These are phyloP conservation scores for Metschnikowia chrysomelidarum DNA, from an alignment of 805 yeast species.

Conservation along the genomic window DNA sequence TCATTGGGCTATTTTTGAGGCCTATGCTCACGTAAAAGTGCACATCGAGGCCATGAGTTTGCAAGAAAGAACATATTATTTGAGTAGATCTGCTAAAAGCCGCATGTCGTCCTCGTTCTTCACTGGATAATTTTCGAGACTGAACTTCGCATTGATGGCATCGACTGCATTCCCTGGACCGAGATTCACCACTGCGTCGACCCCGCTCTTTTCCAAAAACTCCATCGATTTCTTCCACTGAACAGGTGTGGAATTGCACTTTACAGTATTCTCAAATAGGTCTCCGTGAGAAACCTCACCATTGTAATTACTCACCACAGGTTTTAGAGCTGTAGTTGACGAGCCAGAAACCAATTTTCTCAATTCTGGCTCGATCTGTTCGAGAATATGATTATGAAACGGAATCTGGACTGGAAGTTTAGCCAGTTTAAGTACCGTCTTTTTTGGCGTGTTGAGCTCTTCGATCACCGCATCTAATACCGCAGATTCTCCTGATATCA, in stretches of 20 bases:
- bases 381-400: constrained; percentile 45
- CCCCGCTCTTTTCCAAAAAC: constrained; percentile 15
- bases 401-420: constrained; percentile 48
- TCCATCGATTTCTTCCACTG: constrained; percentile 40
- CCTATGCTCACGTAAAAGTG: no score
- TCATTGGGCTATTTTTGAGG: no score
- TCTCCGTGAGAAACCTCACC: constrained; percentile 26
- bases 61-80: background rate
- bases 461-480: constrained; percentile 25
- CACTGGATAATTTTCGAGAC: constrained; percentile 11
- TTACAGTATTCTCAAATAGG: constrained; percentile 33
- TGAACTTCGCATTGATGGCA: constrained; percentile 19
- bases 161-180: constrained; percentile 43
- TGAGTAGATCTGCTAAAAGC: constrained; percentile 1
- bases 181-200: constrained; percentile 26
- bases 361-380: constrained; percentile 36
- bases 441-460: constrained; percentile 14
- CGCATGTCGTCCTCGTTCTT: constrained; percentile 14
- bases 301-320: constrained; percentile 39
- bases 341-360: constrained; percentile 15
- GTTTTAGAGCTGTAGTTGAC: constrained; percentile 16
- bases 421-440: constrained; percentile 25
- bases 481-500: constrained; percentile 40
- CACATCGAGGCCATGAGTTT: no score
- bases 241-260: constrained; percentile 44